Evolutionary conservation across 2,329 filamentous ascomycete genomes (phyloP).

Genomic region (Aspergillus sp.): DNA sequence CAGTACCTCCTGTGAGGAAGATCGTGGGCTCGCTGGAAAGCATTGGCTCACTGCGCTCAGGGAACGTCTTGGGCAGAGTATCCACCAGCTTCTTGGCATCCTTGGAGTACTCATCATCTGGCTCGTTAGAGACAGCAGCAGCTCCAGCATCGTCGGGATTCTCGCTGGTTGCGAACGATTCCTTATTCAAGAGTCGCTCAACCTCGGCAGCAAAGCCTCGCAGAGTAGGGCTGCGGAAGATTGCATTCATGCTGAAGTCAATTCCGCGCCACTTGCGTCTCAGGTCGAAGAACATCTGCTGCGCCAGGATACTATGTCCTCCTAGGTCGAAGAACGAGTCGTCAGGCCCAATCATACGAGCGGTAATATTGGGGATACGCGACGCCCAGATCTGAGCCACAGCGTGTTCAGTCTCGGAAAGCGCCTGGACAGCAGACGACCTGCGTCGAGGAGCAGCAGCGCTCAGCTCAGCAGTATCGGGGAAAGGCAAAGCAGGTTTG

Average conservation of each 20-base stretch:
- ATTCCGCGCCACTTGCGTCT: constrained; percentile 57
- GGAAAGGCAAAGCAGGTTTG: constrained; percentile 74
- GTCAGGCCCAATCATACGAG: constrained; percentile 62
- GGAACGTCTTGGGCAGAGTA: constrained; percentile 45
- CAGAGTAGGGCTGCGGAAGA: constrained; percentile 65
- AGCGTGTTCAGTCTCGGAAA: constrained; percentile 57
- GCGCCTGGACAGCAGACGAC: constrained; percentile 43
- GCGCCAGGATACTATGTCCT: constrained; percentile 75
- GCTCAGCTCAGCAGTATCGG: constrained; percentile 63
- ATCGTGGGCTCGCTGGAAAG: constrained; percentile 50
- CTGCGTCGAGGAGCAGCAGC: constrained; percentile 49
- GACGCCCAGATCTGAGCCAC: constrained; percentile 70
- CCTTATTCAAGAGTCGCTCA: constrained; percentile 44
- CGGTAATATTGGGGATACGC: constrained; percentile 63
- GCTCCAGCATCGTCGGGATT: constrained; percentile 37
- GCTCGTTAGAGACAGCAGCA: constrained; percentile 24
- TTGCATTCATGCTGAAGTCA: constrained; percentile 64
- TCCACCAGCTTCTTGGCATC: constrained; percentile 45
- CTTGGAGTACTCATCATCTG: constrained; percentile 46
- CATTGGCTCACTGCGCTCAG: constrained; percentile 27
- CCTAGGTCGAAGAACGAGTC: constrained; percentile 72
- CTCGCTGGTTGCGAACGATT: constrained; percentile 41
- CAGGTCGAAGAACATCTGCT: constrained; percentile 72
- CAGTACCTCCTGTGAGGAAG: constrained; percentile 84
- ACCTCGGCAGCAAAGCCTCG: constrained; percentile 54